Evolutionary conservation across 148 eudicot species (phyloP).

Genomic region (Amaranthus cruentus): DNA sequence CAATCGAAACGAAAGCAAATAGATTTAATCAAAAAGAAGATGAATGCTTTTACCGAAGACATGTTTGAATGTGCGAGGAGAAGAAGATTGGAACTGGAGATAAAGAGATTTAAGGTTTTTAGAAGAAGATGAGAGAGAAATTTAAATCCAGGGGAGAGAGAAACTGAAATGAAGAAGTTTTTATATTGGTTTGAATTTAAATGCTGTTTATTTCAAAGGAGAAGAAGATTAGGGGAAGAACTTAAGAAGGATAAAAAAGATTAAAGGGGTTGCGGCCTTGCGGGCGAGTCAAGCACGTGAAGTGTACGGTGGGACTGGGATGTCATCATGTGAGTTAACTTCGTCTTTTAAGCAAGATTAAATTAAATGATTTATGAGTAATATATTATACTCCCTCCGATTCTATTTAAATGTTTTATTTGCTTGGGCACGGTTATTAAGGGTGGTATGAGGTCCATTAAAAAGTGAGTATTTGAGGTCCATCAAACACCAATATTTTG

Average conservation of each 20-base stretch:
- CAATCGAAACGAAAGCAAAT: not conserved
- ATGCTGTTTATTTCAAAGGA: not conserved
- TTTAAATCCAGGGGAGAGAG: not conserved
- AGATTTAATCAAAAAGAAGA: not conserved
- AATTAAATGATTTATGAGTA: not conserved
- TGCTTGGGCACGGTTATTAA: too few species aligned
- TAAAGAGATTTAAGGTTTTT: constrained; percentile 14
- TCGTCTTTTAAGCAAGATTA: not conserved
- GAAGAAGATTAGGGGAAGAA: not conserved
- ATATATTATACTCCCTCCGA: too few species aligned
- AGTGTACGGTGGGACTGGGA: constrained; percentile 4
- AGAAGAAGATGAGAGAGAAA: constrained; percentile 7
- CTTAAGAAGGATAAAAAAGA: constrained; percentile 1
- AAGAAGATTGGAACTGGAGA: not conserved
- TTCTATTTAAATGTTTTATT: too few species aligned
- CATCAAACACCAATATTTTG: too few species aligned
- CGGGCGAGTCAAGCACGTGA: constrained; percentile 29
- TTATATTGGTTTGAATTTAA: not conserved
- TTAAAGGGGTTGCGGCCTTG: constrained; percentile 21
- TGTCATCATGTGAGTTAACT: not conserved
- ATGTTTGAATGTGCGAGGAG: constrained; percentile 10
- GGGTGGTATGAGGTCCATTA: too few species aligned
- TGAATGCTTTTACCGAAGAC: constrained; percentile 25
- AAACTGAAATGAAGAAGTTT: not conserved
- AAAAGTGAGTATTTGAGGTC: too few species aligned